Conservation (phyloP, 2,329 filamentous ascomycete species). For the Neonectria magnoliae region DNA sequence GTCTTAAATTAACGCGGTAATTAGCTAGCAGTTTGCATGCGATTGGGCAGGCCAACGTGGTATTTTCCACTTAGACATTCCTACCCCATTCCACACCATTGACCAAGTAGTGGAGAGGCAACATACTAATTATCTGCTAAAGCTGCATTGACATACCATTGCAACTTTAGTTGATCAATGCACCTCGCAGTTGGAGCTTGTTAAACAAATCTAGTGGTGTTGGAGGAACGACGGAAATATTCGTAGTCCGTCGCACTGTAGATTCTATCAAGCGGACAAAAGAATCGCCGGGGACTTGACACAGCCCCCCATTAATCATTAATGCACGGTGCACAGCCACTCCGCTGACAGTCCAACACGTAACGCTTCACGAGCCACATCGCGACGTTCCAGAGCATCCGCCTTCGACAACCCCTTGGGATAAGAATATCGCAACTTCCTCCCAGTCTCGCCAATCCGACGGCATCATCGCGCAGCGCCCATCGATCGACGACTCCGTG, state of each 20-base stretch:
- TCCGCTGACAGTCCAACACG: constrained; percentile 28
- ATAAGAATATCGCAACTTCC: constrained; percentile 30
- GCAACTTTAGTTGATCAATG: neutral
- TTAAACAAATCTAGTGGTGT: neutral
- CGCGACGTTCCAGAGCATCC: constrained; percentile 26
- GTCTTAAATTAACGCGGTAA: neutral
- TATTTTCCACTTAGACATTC: neutral
- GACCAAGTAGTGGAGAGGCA: neutral
- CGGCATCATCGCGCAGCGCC: constrained; percentile 33
- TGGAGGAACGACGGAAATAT: neutral
- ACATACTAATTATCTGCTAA: neutral
- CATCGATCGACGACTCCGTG: constrained; percentile 31
- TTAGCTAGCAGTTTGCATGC: neutral
- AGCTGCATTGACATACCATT: neutral
- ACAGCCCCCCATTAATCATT: constrained; percentile 16
- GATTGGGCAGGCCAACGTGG: neutral
- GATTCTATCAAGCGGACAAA: constrained; percentile 22
- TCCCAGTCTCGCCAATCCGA: constrained; percentile 18
- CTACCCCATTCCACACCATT: neutral
- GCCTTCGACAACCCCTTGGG: constrained; percentile 27
- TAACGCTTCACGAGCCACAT: constrained; percentile 39
- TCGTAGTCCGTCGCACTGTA: neutral
- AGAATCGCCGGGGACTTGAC: constrained; percentile 20
- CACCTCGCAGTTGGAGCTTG: neutral
- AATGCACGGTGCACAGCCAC: constrained; percentile 33